These are phyloP conservation scores for Rubia yunnanensis DNA, from an alignment of 257 asterid genomes.

Conservation along the genomic window DNA sequence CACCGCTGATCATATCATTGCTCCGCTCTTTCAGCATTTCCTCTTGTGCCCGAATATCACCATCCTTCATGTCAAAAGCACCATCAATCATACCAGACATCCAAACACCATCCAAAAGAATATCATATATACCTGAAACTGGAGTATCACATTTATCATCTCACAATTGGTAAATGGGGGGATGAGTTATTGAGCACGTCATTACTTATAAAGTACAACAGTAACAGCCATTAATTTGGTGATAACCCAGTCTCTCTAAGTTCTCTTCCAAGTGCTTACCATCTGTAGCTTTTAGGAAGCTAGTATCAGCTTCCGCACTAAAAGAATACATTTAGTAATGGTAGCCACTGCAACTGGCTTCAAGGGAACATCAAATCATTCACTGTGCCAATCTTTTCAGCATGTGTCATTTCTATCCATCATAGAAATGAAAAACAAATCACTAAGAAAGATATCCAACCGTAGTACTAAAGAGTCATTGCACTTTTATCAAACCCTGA, in stretches of 20 bases:
- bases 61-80: constrained; percentile 40
- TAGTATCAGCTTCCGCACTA: not conserved
- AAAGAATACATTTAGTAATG: not conserved
- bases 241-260: not conserved
- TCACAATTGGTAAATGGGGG: too few relatives aligned
- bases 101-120: not conserved
- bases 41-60: constrained; percentile 64
- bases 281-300: not conserved
- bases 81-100: not conserved
- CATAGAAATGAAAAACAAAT: not conserved
- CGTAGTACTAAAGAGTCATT: not conserved
- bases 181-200: not conserved
- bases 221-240: not conserved
- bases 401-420: not conserved
- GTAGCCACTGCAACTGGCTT: not conserved
- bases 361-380: not conserved
- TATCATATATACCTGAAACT: not conserved
- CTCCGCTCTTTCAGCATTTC: constrained; percentile 88
- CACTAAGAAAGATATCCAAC: not conserved
- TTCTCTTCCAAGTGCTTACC: not conserved
- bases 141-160: not conserved
- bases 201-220: not conserved
- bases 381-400: not conserved
- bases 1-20: constrained; percentile 47
- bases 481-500: not conserved